Conservation (phyloP, 2,329 filamentous ascomycete species). For the Ceratocystis smalleyi region DNA sequence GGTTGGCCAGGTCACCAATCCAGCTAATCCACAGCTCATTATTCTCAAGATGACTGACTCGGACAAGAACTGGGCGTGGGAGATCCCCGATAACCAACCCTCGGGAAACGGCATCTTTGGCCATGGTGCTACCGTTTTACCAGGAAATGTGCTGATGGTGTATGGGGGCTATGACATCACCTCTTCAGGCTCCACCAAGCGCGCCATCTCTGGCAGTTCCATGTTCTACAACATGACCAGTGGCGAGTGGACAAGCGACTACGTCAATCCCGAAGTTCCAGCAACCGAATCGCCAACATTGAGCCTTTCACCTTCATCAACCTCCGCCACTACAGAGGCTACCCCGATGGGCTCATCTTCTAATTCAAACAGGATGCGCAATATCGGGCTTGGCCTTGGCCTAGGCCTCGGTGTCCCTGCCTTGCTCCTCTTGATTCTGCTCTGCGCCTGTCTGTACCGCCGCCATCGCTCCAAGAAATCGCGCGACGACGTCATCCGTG, state of each 20-base stretch:
- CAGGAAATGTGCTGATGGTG: constrained; percentile 53
- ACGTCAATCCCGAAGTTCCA: constrained; percentile 23
- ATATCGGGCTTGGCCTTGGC: constrained; percentile 46
- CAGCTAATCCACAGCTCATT: constrained; percentile 68
- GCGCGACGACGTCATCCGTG: constrained; percentile 33
- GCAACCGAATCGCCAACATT: neutral
- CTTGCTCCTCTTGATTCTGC: constrained; percentile 31
- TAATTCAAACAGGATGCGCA: constrained; percentile 10
- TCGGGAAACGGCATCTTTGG: constrained; percentile 39
- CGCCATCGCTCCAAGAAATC: constrained; percentile 24
- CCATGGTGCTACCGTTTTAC: constrained; percentile 46
- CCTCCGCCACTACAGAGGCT: constrained; percentile 8
- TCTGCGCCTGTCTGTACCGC: constrained; percentile 35
- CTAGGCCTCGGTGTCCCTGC: constrained; percentile 47
- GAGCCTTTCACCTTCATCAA: constrained; percentile 3
- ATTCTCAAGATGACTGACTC: constrained; percentile 60
- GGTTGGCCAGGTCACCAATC: constrained; percentile 64
- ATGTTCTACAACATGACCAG: constrained; percentile 44
- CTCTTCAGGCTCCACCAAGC: constrained; percentile 24
- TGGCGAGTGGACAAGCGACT: constrained; percentile 36
- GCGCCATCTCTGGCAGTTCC: constrained; percentile 21
- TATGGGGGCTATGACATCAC: constrained; percentile 45
- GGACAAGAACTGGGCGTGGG: constrained; percentile 63
- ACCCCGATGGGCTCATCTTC: neutral
- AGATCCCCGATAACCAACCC: constrained; percentile 39